Evolutionary conservation across 2,329 filamentous ascomycete genomes (phyloP), one percentile per base, ranked within the genome.

Genomic region (Alternaria alternata): DNA sequence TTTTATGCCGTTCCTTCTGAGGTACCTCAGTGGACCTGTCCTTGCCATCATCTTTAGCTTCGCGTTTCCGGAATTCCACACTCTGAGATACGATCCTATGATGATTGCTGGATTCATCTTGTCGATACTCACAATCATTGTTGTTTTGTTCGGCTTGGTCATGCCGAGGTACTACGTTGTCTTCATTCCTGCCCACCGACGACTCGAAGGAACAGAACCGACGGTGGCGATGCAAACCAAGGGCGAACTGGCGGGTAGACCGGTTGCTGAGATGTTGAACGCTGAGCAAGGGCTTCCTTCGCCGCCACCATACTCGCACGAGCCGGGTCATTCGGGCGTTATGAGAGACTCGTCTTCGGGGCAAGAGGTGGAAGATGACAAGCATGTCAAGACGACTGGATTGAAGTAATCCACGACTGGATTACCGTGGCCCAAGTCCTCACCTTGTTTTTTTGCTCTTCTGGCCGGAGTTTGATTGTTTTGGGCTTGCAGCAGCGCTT

Each of bases 111-210:
- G 75, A 3, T 77, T 77, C 48, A 75, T 75, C 26, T 22, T 77
- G 2, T 67, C 73, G 1, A 64, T 73, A 20, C 72, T 80, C 4
- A 64, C 63, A 1, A 71, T 88, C 39, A 42, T 86, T 0, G 66
- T 82, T 9, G 80, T 87, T 30, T 70, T 82, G 2, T 52, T 81
- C 2, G 85, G 84, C 6, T 81, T 86, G 41, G 74, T 86, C 5
- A 70, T 85, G 30, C 86, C 86, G 3, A 78, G 83, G 9, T 88
- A 85, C 74, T 86, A 84, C 64, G 80, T 86, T 64, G 73, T 81
- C 4, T 81, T 88, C 34, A 82, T 88, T 34, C 85, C 85, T 0
- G 66, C 78, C 0, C 66, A 78, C 3, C 80, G 85, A 1, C 76
- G 79, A 0, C 73, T 73, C 7, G 85, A 87, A 54, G 85, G 84